phyloP scores from a whole-genome alignment of 805 yeast species.

The Lipomyces kockii region DNA sequence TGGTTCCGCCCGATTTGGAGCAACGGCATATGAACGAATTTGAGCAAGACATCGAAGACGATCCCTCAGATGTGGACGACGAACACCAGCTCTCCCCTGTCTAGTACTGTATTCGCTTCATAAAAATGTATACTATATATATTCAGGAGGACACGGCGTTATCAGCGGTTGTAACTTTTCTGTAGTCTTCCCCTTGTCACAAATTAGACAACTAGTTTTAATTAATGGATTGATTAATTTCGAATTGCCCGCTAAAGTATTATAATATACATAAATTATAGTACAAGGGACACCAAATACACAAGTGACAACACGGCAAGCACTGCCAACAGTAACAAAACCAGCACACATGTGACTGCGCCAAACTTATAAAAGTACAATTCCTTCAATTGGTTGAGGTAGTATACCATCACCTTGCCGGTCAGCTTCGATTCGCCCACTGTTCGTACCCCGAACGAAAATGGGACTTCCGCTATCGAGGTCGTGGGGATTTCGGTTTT shows the following conservation, averaged over 20 bases:
- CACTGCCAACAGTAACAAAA: constrained; percentile 42
- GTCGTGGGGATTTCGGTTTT: constrained; percentile 50
- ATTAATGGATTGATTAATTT: not conserved
- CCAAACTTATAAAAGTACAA: constrained; percentile 55
- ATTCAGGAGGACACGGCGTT: not conserved
- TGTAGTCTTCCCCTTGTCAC: not conserved
- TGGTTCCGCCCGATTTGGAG: constrained; percentile 28
- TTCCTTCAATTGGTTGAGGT: constrained; percentile 54
- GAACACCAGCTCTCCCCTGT: not conserved
- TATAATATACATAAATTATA: not conserved
- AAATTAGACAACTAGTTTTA: not conserved
- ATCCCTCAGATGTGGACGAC: constrained; percentile 4
- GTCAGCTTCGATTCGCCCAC: constrained; percentile 59
- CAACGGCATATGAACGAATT: constrained; percentile 18
- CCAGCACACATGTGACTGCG: constrained; percentile 46
- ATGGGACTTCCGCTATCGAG: constrained; percentile 54
- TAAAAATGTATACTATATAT: not conserved
- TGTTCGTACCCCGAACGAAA: constrained; percentile 58
- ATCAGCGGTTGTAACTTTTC: not conserved
- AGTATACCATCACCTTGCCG: constrained; percentile 56
- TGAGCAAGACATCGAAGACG: constrained; percentile 18
- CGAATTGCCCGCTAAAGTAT: not conserved
- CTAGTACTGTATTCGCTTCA: not conserved
- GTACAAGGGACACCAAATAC: constrained; percentile 7
- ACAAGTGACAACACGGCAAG: constrained; percentile 6